These are phyloP conservation scores for Cutaneotrichosporon sp. DNA, from an alignment of 1,284 basidiomycete genomes.

Conservation along the genomic window DNA sequence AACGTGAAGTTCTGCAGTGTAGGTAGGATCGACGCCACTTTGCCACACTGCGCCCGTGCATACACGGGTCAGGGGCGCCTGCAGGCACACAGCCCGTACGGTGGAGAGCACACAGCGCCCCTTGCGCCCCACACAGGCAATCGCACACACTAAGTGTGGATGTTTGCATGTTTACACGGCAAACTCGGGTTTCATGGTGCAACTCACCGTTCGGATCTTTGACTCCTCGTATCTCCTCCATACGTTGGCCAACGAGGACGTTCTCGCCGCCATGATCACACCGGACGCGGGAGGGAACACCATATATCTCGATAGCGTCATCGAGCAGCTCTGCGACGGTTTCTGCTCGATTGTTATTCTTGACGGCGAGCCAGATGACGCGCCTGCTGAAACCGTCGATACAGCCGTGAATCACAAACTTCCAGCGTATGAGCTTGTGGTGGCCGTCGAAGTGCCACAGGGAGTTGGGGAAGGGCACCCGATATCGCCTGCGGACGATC, in stretches of 20 bases:
- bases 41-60: neutral
- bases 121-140: too few species aligned
- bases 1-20: too few species aligned
- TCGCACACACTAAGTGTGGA: neutral
- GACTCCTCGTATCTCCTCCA: constrained; percentile 33
- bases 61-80: neutral
- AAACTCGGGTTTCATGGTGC: neutral
- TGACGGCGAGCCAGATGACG: constrained; percentile 52
- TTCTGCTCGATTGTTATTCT: constrained; percentile 53
- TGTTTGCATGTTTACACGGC: neutral
- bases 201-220: constrained; percentile 22
- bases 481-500: constrained; percentile 3
- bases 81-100: too few species aligned
- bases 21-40: too few species aligned
- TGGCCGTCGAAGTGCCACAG: constrained; percentile 49
- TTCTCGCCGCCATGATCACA: constrained; percentile 57
- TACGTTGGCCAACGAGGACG: constrained; percentile 36
- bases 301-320: constrained; percentile 41
- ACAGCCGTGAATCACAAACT: constrained; percentile 59
- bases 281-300: constrained; percentile 49
- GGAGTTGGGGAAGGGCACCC: constrained; percentile 15
- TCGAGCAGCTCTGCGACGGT: constrained; percentile 55
- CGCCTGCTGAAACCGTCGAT: constrained; percentile 56
- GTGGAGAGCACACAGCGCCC: too few species aligned
- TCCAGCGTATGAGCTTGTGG: constrained; percentile 52